Conservation (phyloP, 495 filamentous ascomycete genomes). For the Aspergillus egyptiacus region DNA sequence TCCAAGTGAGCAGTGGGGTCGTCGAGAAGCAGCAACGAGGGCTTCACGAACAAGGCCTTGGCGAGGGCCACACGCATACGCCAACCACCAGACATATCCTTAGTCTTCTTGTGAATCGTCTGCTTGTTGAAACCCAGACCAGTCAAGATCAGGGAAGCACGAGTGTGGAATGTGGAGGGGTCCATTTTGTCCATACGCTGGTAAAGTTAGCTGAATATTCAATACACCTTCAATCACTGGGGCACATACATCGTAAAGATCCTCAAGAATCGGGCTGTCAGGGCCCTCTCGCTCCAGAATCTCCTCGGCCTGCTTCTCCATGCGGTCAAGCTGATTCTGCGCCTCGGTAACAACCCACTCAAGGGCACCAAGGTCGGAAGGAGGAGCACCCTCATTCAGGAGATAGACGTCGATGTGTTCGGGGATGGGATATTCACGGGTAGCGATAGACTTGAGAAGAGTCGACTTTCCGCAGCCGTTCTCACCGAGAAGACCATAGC, state of each 20-base stretch:
- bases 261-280: constrained; percentile 84
- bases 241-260: constrained; percentile 84
- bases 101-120: constrained; percentile 98
- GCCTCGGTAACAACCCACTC: constrained; percentile 97
- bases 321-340: constrained; percentile 81
- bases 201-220: constrained; percentile 24
- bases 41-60: constrained; percentile 98
- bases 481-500: constrained; percentile 94
- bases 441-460: constrained; percentile 86
- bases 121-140: constrained; percentile 98
- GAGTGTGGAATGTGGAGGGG: constrained; percentile 97
- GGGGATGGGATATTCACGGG: constrained; percentile 90
- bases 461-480: constrained; percentile 99
- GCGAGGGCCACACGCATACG: constrained; percentile 97
- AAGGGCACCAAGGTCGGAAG: constrained; percentile 79
- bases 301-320: constrained; percentile 85
- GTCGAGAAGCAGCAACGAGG: constrained; percentile 89
- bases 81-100: constrained; percentile 99
- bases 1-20: constrained; percentile 99
- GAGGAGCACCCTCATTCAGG: constrained; percentile 94
- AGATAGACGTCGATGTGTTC: constrained; percentile 98
- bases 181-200: constrained; percentile 99
- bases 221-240: background rate
- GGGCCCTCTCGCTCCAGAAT: constrained; percentile 87
- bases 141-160: constrained; percentile 92